These are phyloP conservation scores for Hibiscus tridactylites DNA, from an alignment of 345 rosid species.

Conservation along the genomic window DNA sequence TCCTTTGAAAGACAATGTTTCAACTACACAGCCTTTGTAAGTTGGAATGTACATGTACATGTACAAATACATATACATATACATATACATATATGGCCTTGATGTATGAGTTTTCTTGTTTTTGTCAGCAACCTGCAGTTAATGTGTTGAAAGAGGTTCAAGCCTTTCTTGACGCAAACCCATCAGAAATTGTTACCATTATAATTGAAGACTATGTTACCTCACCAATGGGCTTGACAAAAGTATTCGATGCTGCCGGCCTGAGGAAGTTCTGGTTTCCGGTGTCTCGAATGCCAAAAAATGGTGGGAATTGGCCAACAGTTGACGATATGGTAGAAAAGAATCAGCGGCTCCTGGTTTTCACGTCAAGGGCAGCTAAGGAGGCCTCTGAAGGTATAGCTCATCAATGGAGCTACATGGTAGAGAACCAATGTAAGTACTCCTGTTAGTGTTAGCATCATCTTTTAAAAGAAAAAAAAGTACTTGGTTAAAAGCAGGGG, in stretches of 20 bases:
- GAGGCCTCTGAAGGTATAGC: constrained; percentile 80
- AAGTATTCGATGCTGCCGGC: constrained; percentile 64
- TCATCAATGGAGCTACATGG: constrained; percentile 71
- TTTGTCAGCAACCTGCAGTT: constrained; percentile 60
- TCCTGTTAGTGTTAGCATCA: not conserved
- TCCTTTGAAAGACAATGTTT: constrained; percentile 60
- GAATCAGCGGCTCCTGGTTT: constrained; percentile 72
- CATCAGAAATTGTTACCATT: constrained; percentile 60
- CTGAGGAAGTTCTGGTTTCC: constrained; percentile 75
- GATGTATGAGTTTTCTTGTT: not conserved
- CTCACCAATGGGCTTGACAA: constrained; percentile 54
- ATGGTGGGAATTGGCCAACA: constrained; percentile 73
- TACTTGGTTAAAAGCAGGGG: not conserved
- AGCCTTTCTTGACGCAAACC: constrained; percentile 51
- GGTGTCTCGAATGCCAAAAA: constrained; percentile 66
- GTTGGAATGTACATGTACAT: constrained; percentile 11
- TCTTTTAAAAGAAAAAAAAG: not conserved
- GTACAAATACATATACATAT: constrained; percentile 10
- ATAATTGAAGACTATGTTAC: constrained; percentile 82
- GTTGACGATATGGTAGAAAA: constrained; percentile 57
- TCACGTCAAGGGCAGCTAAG: constrained; percentile 56
- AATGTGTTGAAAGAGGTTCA: constrained; percentile 56
- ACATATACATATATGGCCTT: not conserved
- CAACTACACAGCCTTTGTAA: constrained; percentile 73
- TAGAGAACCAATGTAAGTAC: constrained; percentile 80